phyloP scores from a whole-genome alignment of 495 filamentous ascomycete species.

The Aspergillus haitiensis region DNA sequence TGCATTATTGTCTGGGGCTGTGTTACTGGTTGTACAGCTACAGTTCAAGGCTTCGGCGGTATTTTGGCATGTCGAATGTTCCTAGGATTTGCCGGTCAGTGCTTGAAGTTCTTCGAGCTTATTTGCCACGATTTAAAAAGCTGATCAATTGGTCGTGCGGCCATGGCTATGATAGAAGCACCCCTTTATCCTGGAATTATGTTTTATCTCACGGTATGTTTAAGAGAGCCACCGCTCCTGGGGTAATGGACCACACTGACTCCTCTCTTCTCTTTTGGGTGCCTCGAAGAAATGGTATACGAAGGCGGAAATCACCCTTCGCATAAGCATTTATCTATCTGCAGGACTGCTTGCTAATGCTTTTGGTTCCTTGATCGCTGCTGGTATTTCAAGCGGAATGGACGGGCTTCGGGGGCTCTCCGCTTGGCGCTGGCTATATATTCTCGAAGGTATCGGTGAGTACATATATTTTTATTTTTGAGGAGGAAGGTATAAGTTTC shows the following conservation, averaged over 20 bases:
- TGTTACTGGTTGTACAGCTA: conserved; percentile 42
- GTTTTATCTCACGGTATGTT: conserved; percentile 18
- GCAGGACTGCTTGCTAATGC: conserved; percentile 5
- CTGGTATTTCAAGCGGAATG: conserved; percentile 55
- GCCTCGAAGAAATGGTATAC: conserved; percentile 17
- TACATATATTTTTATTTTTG: neutral
- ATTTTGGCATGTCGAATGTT: conserved; percentile 48
- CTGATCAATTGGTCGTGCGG: neutral
- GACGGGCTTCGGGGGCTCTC: conserved; percentile 31
- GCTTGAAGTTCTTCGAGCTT: too few relatives aligned
- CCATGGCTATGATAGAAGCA: conserved; percentile 28
- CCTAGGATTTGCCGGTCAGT: conserved; percentile 35
- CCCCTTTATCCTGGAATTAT: conserved; percentile 44
- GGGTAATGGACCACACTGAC: neutral
- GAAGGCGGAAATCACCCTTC: conserved; percentile 10
- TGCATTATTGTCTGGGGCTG: conserved; percentile 49
- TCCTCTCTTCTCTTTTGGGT: neutral
- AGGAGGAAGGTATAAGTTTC: neutral
- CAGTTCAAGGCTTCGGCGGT: conserved; percentile 42
- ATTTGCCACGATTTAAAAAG: too few relatives aligned
- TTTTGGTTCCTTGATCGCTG: conserved; percentile 14
- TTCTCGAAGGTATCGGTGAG: conserved; percentile 35
- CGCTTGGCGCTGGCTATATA: conserved; percentile 48
- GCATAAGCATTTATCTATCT: conserved; percentile 4
- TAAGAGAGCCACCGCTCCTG: too few relatives aligned